Conservation (phyloP, 805 yeast species). For the Yarrowia porcina region DNA sequence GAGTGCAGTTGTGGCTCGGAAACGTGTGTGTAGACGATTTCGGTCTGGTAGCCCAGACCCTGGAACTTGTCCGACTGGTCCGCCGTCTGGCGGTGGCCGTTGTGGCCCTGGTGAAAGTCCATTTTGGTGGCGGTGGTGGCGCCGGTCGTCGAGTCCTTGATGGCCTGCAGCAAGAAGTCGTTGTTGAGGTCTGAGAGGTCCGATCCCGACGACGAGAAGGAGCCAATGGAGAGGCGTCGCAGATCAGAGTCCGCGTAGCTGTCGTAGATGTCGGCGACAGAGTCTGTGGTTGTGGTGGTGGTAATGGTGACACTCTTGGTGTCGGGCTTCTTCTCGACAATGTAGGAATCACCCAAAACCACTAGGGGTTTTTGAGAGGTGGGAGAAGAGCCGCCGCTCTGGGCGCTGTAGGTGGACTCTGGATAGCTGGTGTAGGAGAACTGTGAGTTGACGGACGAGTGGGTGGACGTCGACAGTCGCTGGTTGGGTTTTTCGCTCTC, state of each 20-base stretch:
- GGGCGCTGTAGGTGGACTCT: background rate
- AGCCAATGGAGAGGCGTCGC: background rate
- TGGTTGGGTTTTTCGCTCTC: background rate
- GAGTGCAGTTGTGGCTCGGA: background rate
- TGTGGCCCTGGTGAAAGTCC: constrained; percentile 14
- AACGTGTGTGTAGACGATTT: background rate
- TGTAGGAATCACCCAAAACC: background rate
- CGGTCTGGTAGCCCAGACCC: constrained; percentile 4
- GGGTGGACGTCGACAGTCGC: constrained; percentile 18
- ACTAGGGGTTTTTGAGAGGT: background rate
- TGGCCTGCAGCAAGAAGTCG: constrained; percentile 8
- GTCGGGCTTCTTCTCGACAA: background rate
- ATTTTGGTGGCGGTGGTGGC: background rate
- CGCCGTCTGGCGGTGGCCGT: background rate
- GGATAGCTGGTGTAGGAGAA: background rate
- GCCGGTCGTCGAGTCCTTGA: constrained; percentile 5
- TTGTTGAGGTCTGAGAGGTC: constrained; percentile 3
- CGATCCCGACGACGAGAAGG: constrained; percentile 1
- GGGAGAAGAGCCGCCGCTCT: background rate
- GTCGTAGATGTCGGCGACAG: constrained; percentile 9
- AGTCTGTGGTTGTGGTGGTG: background rate
- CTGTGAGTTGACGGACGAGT: constrained; percentile 22
- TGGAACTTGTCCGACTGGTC: constrained; percentile 1
- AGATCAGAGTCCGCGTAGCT: background rate
- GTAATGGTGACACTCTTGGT: background rate